Conservation (phyloP, 805 yeast genomes). For the Yarrowia porcina region DNA sequence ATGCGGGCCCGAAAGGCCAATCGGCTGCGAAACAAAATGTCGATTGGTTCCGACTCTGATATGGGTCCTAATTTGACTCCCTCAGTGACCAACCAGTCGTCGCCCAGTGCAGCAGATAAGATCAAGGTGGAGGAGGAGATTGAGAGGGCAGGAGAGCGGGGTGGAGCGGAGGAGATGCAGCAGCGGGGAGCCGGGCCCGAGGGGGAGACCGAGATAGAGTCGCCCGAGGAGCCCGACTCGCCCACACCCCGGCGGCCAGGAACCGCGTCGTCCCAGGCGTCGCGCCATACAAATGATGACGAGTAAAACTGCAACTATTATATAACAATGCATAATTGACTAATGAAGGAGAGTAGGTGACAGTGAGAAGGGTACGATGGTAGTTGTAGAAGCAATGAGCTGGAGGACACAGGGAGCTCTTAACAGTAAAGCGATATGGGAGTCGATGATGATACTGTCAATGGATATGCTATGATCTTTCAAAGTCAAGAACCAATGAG, state of each 20-base stretch:
- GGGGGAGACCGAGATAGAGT: not conserved
- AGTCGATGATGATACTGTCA: too few species aligned
- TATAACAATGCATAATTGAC: slow-evolving; percentile 24
- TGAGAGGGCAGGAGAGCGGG: not conserved
- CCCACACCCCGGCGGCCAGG: slow-evolving; percentile 18
- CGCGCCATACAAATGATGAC: not conserved
- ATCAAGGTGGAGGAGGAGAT: slow-evolving; percentile 13
- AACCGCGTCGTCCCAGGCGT: not conserved
- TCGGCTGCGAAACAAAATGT: slow-evolving; percentile 24
- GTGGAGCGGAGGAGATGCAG: not conserved
- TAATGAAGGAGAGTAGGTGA: too few species aligned
- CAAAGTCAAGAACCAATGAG: too few species aligned
- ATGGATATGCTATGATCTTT: too few species aligned
- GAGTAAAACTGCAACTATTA: not conserved
- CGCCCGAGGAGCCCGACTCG: slow-evolving; percentile 13
- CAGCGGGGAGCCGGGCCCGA: too few species aligned
- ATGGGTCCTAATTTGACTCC: not conserved
- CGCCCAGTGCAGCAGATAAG: slow-evolving; percentile 14
- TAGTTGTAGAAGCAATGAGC: too few species aligned
- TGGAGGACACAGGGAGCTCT: too few species aligned
- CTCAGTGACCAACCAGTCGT: not conserved
- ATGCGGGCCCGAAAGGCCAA: slow-evolving; percentile 33
- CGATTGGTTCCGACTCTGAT: slow-evolving; percentile 14
- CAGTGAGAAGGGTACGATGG: too few species aligned
- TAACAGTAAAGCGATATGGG: too few species aligned